Percentiles rank a stretch among this genome's conserved stretches.
phyloP scores from a whole-genome alignment of 1,284 basidiomycete genomes.

The Cystobasidium pallidum region DNA sequence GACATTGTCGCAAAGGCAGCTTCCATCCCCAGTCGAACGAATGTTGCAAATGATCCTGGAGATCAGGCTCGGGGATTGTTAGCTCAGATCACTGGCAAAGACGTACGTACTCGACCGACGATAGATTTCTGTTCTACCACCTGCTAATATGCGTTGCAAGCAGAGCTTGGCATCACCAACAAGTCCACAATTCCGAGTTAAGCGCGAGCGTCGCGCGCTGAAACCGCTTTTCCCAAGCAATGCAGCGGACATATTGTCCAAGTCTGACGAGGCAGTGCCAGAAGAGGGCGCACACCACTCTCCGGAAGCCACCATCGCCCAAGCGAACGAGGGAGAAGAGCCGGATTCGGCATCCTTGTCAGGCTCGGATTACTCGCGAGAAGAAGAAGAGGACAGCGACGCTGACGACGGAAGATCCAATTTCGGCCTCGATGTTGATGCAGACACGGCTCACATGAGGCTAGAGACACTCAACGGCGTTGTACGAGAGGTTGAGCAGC shows the following conservation, averaged over 20 bases:
- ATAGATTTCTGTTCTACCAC: too few relatives aligned
- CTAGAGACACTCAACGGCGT: neutral
- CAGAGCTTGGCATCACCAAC: slow-evolving; percentile 12
- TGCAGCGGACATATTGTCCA: neutral
- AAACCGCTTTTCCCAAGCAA: slow-evolving; percentile 27
- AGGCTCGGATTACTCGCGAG: slow-evolving; percentile 18
- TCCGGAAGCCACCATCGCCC: slow-evolving; percentile 1
- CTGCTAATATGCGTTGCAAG: neutral
- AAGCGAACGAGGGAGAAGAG: slow-evolving; percentile 17
- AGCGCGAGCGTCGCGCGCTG: slow-evolving; percentile 28
- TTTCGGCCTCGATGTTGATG: neutral
- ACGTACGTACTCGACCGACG: neutral
- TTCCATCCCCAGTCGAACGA: neutral
- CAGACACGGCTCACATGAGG: neutral
- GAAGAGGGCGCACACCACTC: neutral
- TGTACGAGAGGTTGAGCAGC: neutral
- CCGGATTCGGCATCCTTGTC: slow-evolving; percentile 4
- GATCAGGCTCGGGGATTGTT: slow-evolving; percentile 29
- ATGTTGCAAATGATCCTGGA: slow-evolving; percentile 9
- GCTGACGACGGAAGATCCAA: slow-evolving; percentile 13
- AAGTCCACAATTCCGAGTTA: slow-evolving; percentile 28
- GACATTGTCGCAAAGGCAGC: neutral
- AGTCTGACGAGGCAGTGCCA: neutral
- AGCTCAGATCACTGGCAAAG: slow-evolving; percentile 35
- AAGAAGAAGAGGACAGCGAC: slow-evolving; percentile 10